These are phyloP conservation scores for Spatholobus suberectus DNA, from an alignment of 306 rosid species.

Conservation along the genomic window DNA sequence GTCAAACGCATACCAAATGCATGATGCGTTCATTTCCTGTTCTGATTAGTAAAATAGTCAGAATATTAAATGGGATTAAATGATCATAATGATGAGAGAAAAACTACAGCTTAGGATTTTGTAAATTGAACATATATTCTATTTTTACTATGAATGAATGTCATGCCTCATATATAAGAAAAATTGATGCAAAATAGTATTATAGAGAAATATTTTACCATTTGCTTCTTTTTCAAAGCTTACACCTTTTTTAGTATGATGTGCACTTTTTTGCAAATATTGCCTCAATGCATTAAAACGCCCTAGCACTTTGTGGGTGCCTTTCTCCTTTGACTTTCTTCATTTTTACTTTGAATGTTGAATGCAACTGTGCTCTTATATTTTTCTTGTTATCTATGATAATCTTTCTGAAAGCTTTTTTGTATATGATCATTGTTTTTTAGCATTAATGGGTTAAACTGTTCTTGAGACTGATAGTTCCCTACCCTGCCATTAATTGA, in stretches of 20 bases:
- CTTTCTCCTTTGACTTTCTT: constrained; percentile 15
- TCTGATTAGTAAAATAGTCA: neutral
- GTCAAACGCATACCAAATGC: no score
- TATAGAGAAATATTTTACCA: neutral
- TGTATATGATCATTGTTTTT: neutral
- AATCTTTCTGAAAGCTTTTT: constrained; percentile 16
- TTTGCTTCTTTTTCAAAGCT: neutral
- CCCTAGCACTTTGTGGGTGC: neutral
- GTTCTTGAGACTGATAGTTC: constrained; percentile 8
- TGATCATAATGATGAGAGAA: neutral
- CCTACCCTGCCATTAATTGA: neutral
- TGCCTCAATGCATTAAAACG: neutral
- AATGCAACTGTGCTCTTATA: neutral
- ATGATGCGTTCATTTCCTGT: neutral
- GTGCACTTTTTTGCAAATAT: neutral
- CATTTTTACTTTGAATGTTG: neutral
- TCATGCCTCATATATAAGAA: neutral
- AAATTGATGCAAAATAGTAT: neutral
- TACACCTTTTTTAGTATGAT: neutral
- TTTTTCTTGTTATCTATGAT: neutral
- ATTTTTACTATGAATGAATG: neutral
- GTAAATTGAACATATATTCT: neutral
- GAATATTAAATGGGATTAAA: neutral
- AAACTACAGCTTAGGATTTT: neutral
- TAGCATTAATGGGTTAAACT: constrained; percentile 22